Percentiles rank a stretch among this genome's conserved stretches.
phyloP scores from a whole-genome alignment of 202 grass and related monocot genomes.

The Hordeum pubiflorum region DNA sequence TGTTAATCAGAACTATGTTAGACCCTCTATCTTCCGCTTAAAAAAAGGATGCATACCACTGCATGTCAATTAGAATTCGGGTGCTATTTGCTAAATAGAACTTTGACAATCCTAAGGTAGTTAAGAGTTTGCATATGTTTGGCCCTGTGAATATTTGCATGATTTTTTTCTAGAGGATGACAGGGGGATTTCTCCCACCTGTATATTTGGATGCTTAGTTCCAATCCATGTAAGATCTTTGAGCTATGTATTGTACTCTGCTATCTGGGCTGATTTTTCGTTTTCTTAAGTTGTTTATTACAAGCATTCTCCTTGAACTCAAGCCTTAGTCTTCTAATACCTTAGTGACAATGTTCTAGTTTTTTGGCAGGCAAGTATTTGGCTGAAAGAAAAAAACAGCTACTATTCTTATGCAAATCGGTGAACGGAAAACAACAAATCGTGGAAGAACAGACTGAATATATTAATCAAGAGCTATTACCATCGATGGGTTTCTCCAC shows the following conservation, averaged over 20 bases:
- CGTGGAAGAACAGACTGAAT: not conserved
- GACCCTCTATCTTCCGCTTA: not conserved
- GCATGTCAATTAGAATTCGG: not conserved
- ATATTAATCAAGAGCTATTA: slow-evolving; percentile 37
- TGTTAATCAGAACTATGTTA: not conserved
- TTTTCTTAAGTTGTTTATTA: not conserved
- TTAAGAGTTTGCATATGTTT: not conserved
- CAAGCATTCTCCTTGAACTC: slow-evolving; percentile 10
- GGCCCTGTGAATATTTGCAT: not conserved
- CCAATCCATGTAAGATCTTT: not conserved
- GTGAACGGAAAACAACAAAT: slow-evolving; percentile 13
- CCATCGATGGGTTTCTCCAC: slow-evolving; percentile 97
- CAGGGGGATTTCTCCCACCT: no score
- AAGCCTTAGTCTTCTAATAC: slow-evolving; percentile 10
- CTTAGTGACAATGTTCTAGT: not conserved
- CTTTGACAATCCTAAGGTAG: not conserved
- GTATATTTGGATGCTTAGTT: not conserved
- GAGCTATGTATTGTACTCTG: not conserved
- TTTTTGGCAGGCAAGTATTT: not conserved
- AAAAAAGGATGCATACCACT: not conserved
- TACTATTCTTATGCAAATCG: not conserved
- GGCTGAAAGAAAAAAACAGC: not conserved
- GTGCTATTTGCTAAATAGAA: not conserved
- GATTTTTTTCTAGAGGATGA: no score
- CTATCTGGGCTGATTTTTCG: not conserved